These are phyloP conservation scores for Aspergillus sp. DNA, from an alignment of 2,329 filamentous ascomycete genomes.

Conservation along the genomic window DNA sequence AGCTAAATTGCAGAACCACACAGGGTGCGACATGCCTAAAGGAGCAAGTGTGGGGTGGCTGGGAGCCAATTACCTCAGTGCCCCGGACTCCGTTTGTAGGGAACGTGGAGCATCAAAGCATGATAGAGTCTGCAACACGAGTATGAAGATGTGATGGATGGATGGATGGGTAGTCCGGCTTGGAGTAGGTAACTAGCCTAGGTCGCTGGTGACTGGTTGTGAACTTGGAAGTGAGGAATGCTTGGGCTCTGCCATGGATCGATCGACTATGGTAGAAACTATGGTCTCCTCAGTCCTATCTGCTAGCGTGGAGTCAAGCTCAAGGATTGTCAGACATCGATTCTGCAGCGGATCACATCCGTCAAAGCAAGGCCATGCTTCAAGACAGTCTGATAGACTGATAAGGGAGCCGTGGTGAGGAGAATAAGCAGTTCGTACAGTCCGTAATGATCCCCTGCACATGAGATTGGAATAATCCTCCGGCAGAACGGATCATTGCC, in stretches of 20 bases:
- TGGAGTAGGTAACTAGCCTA: background rate
- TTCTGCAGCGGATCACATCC: constrained; percentile 1
- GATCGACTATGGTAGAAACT: background rate
- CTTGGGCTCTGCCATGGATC: constrained; percentile 1
- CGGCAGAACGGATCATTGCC: background rate
- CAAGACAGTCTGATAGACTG: background rate
- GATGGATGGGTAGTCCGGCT: background rate
- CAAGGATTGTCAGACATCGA: constrained; percentile 1
- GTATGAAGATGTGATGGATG: too few species aligned
- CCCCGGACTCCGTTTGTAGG: background rate
- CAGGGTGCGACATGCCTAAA: background rate
- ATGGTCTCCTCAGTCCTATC: background rate
- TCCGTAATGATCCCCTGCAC: background rate
- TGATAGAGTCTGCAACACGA: background rate
- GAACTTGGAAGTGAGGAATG: background rate
- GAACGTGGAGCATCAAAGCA: background rate
- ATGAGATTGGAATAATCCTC: background rate
- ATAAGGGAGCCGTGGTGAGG: background rate
- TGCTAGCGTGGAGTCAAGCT: constrained; percentile 5
- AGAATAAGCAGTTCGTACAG: background rate
- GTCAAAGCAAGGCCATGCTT: background rate
- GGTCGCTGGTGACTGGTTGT: background rate
- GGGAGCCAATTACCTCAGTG: background rate
- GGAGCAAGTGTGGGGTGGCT: background rate
- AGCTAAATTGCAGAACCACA: background rate